Evolutionary conservation across 306 rosid species (phyloP), one percentile per base, ranked within the genome.

Genomic region (Gynostemma pentaphyllum): DNA sequence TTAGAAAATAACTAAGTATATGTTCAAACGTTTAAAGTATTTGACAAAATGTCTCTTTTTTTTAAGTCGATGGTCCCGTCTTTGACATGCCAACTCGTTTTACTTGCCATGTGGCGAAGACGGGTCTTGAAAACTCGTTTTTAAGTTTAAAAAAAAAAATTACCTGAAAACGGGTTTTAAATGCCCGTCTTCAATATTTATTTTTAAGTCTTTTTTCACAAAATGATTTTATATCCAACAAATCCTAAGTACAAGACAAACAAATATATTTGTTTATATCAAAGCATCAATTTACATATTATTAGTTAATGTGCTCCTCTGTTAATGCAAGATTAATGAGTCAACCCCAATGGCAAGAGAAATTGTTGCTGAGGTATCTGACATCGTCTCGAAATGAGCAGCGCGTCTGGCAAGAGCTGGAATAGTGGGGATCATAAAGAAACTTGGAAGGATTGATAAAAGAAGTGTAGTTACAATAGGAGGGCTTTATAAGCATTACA

Each of bases 401-500:
- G 89, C 92, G 0, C 79, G 89, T 26, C 73, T 87, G 14, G 85
- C 79, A 0, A 89, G 83, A 41, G 87, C 95, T 9, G 92, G 89
- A 56, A 85, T 87, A n/a, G 79, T 80, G 48, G 88, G 79, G 26
- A 87, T 82, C 49, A 54, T 82, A 0, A 80, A 82, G 78, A 87
- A 84, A 70, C 87, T 82, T 0, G 83, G 76, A 0, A 87, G 87
- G 70, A 75, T 79, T 11, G 79, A 80, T 27, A 80, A 70, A 70
- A 85, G 68, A 72, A 85, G 82, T 18, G 77, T 81, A 45, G 87
- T 88, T 1, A 81, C 79, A 0, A 76, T 88, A 40, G 94, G 90
- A 12, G 90, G 79, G 19, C 81, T 85, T 54, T 88, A 85, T 26
- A 87, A 85, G 71, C 86, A 88, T 16, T 85, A 83, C 23, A 60